A percentile compares a stretch with the other conserved stretches of the same genome.
Evolutionary conservation across 495 filamentous ascomycete genomes (phyloP).

Genomic region (Aspergillus cavernicola): DNA sequence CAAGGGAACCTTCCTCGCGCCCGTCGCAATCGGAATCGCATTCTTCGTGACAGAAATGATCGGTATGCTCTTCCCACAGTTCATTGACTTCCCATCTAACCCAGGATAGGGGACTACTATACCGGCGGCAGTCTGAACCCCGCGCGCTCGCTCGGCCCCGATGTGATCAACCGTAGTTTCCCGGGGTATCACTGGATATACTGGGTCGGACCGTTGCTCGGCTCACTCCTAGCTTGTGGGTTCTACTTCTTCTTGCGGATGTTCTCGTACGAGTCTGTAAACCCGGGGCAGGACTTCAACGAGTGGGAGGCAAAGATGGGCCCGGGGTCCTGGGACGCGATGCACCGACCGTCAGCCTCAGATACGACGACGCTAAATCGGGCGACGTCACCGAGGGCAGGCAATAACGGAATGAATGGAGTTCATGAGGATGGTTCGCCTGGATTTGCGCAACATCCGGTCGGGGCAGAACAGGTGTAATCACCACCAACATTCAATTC

Average conservation of each 20-base stretch:
- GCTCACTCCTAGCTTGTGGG: slow-evolving; percentile 60
- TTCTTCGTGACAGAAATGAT: slow-evolving; percentile 68
- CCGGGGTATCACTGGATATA: slow-evolving; percentile 53
- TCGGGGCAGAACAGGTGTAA: neutral
- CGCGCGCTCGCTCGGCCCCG: slow-evolving; percentile 68
- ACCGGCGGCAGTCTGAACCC: slow-evolving; percentile 74
- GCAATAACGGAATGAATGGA: neutral
- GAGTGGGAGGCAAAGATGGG: slow-evolving; percentile 33
- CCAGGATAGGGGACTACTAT: slow-evolving; percentile 55
- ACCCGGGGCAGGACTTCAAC: slow-evolving; percentile 66
- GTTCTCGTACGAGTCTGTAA: slow-evolving; percentile 72
- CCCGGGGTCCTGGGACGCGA: slow-evolving; percentile 14
- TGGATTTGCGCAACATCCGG: neutral
- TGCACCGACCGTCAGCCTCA: slow-evolving; percentile 13
- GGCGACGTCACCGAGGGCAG: neutral
- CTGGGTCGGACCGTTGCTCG: slow-evolving; percentile 65
- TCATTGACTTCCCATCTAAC: neutral
- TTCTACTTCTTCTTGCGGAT: slow-evolving; percentile 66
- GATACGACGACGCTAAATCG: slow-evolving; percentile 17
- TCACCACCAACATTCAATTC: too few relatives aligned
- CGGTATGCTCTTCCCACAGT: slow-evolving; percentile 39
- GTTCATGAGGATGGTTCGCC: neutral
- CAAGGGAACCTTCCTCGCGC: slow-evolving; percentile 73
- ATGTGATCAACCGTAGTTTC: slow-evolving; percentile 62
- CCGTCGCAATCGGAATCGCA: slow-evolving; percentile 69